Evolutionary conservation across 1,139 yeast species (phyloP), one percentile per base, ranked within the genome.

Genomic region (Komagataea norvegica): DNA sequence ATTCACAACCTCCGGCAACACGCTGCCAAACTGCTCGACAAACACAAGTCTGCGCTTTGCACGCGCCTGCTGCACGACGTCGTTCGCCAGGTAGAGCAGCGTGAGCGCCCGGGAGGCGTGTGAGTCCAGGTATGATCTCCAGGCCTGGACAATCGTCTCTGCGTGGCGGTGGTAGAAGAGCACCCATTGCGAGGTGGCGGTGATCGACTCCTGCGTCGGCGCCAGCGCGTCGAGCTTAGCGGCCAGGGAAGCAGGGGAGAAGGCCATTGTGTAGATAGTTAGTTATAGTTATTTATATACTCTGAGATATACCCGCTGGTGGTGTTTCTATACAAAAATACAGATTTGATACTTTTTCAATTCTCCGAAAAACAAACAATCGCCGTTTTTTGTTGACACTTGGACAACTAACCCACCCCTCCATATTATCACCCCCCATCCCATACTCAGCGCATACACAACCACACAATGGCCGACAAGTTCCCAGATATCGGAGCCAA

Each of bases 121-220:
- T 11, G 68, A 61, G 19, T 46, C 48, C 13, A 75, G 57, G 46
- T 67, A 71, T 15, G 63, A 57, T 6, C 74, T 62, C 95, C 95
- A 87, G 13, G 74, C 61, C 29, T 65, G 57, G 4, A 87, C 85
- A 19, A 79, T 70, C 32, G 73, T 74, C 9, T 60, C 60, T 19
- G 82, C 77, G 49, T 81, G 75, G 37, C 89, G 67, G 48, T 82
- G 77, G 57, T 86, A 89, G 62, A 85, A 85, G 44, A 86, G 63
- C 27, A 80, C 80, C 95, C 95, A 87, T 56, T 84, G 93, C 0
- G 94, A 79, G 3, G 86, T 78, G 6, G 87, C 72, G 22, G 84
- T 91, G 49, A 86, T 86, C 9, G 89, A 77, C 44, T 85, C 93
- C 55, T 83, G 94, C 0, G 94, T 79, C 47, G 83, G 24, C 3